Evolutionary conservation across 2,329 filamentous ascomycete genomes (phyloP), one percentile per base, ranked within the genome.

Genomic region (Fusarium heterosporum): DNA sequence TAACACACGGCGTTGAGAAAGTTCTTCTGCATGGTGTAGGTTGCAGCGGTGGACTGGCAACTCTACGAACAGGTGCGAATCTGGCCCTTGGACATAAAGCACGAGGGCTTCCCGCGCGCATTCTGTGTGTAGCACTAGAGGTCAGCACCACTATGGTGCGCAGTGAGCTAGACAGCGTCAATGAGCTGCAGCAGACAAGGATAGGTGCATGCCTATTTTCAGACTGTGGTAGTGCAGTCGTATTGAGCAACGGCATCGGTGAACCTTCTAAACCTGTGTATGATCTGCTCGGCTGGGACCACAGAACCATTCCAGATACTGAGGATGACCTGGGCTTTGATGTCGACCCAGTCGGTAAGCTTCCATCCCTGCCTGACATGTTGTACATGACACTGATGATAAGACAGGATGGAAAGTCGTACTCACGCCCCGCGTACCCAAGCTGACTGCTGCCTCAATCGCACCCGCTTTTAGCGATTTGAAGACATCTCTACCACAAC

Each of bases 171-270:
- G 84, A 90, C 64, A 87, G 85, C 73, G 84, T 90, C 73, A 72
- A 87, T 62, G 80, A 85, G 67, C 70, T 81, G 16, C 85, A 90
- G 68, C 82, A 89, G 61, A 85, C 88, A 12, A 82, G 89, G 30
- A 90, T 92, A 69, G 90, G 89, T 3, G 81, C 87, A 2, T 86
- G 85, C 14, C 77, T 92, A 4, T 92, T 92, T 74, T 90, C 88
- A 19, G 90, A 92, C 74, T 91, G 87, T 66, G 89, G 87, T n/a
- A 89, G 88, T 56, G 87, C 89, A 0, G 76, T 87, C 28, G 79
- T 92, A 2, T 72, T 92, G 32, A 89, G 87, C 72, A 92, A 92
- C 71, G 84, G 83, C 1, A 78, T 91, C 52, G 88, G 85, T 3
- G 79, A 78, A 29, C 67, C 75, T 2, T 74, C 75, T 8, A 77